phyloP scores from a whole-genome alignment of 345 rosid species.

The Iberis pinnata region DNA sequence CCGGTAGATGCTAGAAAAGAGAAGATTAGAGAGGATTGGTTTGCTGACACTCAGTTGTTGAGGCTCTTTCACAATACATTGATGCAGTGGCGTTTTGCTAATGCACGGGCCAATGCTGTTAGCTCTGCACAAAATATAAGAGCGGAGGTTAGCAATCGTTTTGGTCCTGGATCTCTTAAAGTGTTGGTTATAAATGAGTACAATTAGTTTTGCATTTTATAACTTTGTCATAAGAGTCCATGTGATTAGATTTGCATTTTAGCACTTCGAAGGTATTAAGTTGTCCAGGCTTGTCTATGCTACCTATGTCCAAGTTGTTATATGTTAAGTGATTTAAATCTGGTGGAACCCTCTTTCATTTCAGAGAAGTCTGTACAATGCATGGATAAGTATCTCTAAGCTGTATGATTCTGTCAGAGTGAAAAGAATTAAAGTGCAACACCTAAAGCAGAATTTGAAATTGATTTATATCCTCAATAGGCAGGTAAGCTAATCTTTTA shows the following conservation, averaged over 20 bases:
- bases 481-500: constrained; percentile 44
- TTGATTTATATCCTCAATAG: constrained; percentile 50
- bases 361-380: constrained; percentile 62
- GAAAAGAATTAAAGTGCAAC: constrained; percentile 56
- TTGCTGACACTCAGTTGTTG: constrained; percentile 58
- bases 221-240: neutral
- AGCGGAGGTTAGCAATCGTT: constrained; percentile 57
- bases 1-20: constrained; percentile 61
- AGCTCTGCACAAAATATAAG: constrained; percentile 45
- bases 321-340: neutral
- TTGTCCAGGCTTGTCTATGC: too few species aligned
- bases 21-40: constrained; percentile 51
- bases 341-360: constrained; percentile 7
- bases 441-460: constrained; percentile 62
- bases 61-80: constrained; percentile 64
- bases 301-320: neutral
- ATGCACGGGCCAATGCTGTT: constrained; percentile 66
- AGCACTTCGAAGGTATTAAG: too few species aligned
- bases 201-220: neutral
- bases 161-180: neutral
- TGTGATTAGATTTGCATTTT: neutral
- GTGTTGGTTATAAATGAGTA: neutral
- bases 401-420: constrained; percentile 63
- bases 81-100: constrained; percentile 79
- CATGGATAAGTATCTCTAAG: constrained; percentile 48